Base-by-base conservation (phyloP, 345 rosid genomes). In the Xanthoceras sorbifolium region DNA sequence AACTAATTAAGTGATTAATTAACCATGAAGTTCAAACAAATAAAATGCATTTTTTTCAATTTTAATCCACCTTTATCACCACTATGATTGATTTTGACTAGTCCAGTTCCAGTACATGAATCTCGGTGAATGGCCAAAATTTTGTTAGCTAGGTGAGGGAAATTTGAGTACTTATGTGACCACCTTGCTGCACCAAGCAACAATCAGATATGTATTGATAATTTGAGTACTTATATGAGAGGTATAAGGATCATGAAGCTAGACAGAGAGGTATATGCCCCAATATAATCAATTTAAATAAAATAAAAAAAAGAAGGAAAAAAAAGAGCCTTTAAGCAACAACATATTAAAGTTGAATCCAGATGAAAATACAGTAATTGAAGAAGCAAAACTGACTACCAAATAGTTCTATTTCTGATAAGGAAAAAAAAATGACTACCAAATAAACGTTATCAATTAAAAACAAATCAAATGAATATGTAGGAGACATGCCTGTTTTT, bases 401-500 rank as follows among this genome's bases (percentile, higher is more conserved):
- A 42, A 76, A 78, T 66, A 83, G 10, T 55, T 55, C 3, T 9
- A 9, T 22, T 55, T 55, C 23, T 7, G 28, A 22, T 9, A 55
- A 55, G 61, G 8, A n/a, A 25, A 7, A 40, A 55, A 22, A 25
- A 17, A 40, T 42, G n/a, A 77, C 46, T 25, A 75, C 36, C 32
- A 42, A 80, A 78, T 62, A 83, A 73, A 38, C 66, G 65, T 12
- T 23, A 59, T 23, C 36, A 25, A 74, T 20, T 29, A 64, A 52
- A 55, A 25, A 70, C 23, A 64, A 52, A 55, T 50, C 14, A 23
- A 52, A 71, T 10, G 69, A 77, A 72, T 38, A 61, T 54, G 26
- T 23, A 64, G 70, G 67, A 31, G 69, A 62, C 87, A 77, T 90
- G 84, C 99, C 97, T 94, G 92, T 97, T 97, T 88, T 94, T 97